phyloP scores from a whole-genome alignment of 2,329 filamentous ascomycete species.

The Diaporthe velutina region DNA sequence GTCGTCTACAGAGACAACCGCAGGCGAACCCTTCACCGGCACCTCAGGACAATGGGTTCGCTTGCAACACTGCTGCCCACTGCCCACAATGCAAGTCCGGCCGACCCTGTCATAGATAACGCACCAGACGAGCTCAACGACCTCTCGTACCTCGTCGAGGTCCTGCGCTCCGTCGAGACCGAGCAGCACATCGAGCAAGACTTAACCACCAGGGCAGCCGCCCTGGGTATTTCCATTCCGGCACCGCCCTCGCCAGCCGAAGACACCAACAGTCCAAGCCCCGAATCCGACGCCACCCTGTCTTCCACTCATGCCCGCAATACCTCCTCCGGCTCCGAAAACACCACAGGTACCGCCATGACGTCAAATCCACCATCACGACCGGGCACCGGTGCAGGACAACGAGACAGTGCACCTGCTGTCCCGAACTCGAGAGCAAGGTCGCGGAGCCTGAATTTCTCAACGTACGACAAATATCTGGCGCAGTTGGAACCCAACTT shows the following conservation, averaged over 20 bases:
- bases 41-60: conserved; percentile 41
- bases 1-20: conserved; percentile 16
- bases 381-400: conserved; percentile 41
- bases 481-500: conserved; percentile 58
- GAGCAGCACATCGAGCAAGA: conserved; percentile 55
- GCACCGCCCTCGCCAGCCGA: conserved; percentile 47
- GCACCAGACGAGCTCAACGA: conserved; percentile 53
- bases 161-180: conserved; percentile 51
- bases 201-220: conserved; percentile 51
- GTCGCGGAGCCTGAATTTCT: conserved; percentile 59
- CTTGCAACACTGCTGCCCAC: conserved; percentile 42
- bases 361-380: conserved; percentile 59
- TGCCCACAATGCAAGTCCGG: conserved; percentile 36
- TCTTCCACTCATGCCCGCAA: conserved; percentile 58
- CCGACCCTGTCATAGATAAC: conserved; percentile 33
- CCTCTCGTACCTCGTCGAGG: conserved; percentile 53
- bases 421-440: conserved; percentile 46
- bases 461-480: conserved; percentile 66
- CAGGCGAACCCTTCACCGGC: conserved; percentile 30
- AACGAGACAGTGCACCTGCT: conserved; percentile 42
- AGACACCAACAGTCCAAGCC: conserved; percentile 53
- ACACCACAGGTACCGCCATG: conserved; percentile 55
- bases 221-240: conserved; percentile 52
- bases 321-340: conserved; percentile 56
- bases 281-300: conserved; percentile 57